These are phyloP conservation scores for Alternaria novae-zelandiae DNA, from an alignment of 2,329 filamentous ascomycete genomes.

Conservation along the genomic window DNA sequence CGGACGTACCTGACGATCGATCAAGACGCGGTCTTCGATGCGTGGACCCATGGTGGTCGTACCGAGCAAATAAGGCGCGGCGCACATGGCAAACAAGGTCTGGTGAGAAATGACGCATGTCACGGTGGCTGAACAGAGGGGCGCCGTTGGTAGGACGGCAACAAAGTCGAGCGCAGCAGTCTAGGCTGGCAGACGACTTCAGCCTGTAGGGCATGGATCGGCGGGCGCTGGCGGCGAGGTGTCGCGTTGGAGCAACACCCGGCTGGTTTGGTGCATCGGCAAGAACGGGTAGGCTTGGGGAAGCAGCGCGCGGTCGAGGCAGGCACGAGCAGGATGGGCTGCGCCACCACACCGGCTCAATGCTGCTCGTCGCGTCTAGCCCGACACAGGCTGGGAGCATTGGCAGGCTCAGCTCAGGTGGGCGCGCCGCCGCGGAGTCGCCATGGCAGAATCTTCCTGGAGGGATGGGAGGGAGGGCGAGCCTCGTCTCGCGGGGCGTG, in stretches of 20 bases:
- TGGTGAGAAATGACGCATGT: constrained; percentile 10
- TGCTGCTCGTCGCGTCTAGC: constrained; percentile 7
- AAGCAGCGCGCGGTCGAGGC: not conserved
- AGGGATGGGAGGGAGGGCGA: not conserved
- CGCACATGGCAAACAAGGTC: constrained; percentile 17
- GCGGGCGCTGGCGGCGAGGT: not conserved
- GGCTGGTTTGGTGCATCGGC: constrained; percentile 1
- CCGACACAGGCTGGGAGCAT: constrained; percentile 3
- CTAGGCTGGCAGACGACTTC: not conserved
- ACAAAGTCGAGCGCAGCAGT: not conserved
- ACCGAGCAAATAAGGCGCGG: constrained; percentile 5
- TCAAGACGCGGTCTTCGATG: not conserved
- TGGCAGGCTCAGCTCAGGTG: constrained; percentile 6
- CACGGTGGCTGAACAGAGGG: constrained; percentile 9
- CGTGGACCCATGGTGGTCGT: constrained; percentile 3
- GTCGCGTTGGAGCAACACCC: not conserved
- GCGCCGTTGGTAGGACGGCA: not conserved
- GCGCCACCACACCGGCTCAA: constrained; percentile 15
- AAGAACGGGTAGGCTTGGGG: not conserved
- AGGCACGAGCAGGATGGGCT: not conserved
- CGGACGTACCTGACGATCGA: constrained; percentile 19
- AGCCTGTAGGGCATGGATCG: not conserved
- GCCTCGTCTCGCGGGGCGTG: not conserved
- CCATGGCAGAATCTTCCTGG: constrained; percentile 5
- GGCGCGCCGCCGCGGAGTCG: not conserved